Conservation (phyloP, 139 green algal genomes). For the Chlamydomonas sphaeroides region DNA sequence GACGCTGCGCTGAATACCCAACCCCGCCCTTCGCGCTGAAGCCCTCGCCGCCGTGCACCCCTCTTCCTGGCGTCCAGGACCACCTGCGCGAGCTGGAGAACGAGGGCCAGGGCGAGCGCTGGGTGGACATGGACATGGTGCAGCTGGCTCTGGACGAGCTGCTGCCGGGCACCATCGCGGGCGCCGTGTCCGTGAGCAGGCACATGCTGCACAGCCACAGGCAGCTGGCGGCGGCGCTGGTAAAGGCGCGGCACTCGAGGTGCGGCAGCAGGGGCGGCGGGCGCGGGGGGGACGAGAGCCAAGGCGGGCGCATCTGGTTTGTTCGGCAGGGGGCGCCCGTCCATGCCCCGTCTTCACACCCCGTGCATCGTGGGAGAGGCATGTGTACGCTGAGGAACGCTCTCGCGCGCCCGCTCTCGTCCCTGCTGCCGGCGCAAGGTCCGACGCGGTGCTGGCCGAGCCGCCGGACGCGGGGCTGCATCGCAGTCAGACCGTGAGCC, state of each 20-base stretch:
- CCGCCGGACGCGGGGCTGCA: conserved; percentile 31
- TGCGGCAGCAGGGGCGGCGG: not conserved
- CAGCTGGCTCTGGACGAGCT: conserved; percentile 41
- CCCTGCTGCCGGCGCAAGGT: not conserved
- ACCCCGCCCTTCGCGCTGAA: no score
- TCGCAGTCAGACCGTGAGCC: not conserved
- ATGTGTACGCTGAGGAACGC: no score
- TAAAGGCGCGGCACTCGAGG: conserved; percentile 33
- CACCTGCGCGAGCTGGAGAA: conserved; percentile 24
- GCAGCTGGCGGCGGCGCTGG: conserved; percentile 17
- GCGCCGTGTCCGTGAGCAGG: not conserved
- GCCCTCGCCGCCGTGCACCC: no score
- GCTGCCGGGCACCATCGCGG: conserved; percentile 4
- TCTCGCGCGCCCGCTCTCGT: no score
- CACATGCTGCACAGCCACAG: conserved; percentile 31
- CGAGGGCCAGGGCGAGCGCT: not conserved
- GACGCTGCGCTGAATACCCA: no score
- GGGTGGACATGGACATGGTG: conserved; percentile 19
- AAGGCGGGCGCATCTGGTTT: no score
- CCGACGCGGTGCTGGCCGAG: conserved; percentile 24
- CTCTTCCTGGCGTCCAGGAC: not conserved
- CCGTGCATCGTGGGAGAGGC: no score
- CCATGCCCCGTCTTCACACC: no score
- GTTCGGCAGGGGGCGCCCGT: no score
- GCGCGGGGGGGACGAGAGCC: no score